Percentiles rank a stretch among this genome's conserved stretches.
phyloP scores from a whole-genome alignment of 306 rosid genomes.

The Castanea crenata region DNA sequence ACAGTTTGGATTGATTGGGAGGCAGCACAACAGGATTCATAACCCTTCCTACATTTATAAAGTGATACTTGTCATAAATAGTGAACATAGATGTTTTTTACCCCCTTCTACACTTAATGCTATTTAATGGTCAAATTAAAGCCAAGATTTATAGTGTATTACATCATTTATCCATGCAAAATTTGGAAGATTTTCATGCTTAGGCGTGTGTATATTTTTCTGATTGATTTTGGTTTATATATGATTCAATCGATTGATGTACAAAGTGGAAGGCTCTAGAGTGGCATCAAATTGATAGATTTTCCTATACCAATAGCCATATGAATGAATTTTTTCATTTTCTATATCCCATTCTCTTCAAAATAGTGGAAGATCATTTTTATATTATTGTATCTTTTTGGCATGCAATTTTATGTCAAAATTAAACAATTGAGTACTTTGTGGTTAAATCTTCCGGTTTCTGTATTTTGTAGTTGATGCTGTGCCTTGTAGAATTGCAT shows the following conservation, averaged over 20 bases:
- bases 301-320: neutral
- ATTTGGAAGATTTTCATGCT: neutral
- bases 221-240: neutral
- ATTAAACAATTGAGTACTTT: neutral
- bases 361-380: neutral
- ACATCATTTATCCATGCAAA: neutral
- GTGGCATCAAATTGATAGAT: neutral
- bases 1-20: neutral
- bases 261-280: neutral
- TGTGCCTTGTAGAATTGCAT: conserved; percentile 86
- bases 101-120: neutral
- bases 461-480: conserved; percentile 64
- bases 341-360: neutral
- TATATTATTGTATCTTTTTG: neutral
- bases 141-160: neutral
- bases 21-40: neutral
- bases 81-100: neutral
- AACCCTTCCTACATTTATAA: neutral
- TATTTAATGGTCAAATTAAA: neutral
- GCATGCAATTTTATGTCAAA: neutral
- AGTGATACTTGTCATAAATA: neutral
- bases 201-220: neutral
- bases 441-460: conserved; percentile 16
- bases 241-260: neutral
- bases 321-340: neutral